Conservation (phyloP, 106 monocot species). For the Acorus gramineus region DNA sequence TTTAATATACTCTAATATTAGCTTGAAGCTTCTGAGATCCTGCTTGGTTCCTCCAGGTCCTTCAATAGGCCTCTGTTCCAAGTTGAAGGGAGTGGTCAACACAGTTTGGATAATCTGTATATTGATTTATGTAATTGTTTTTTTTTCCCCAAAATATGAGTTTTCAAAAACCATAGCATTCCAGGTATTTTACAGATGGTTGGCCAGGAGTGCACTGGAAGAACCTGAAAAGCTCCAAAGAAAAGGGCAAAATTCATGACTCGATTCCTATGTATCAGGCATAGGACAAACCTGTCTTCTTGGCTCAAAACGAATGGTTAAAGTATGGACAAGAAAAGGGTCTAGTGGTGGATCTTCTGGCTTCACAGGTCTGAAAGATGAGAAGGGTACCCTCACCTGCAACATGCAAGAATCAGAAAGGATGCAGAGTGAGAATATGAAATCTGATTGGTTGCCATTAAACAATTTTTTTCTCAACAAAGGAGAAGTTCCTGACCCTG, state of each 20-base stretch:
- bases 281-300: slow-evolving; percentile 56
- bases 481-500: slow-evolving; percentile 48
- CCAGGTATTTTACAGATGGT: too few species aligned
- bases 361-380: slow-evolving; percentile 91
- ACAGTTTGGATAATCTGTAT: background rate
- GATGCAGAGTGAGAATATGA: background rate
- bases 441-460: background rate
- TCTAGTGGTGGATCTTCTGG: slow-evolving; percentile 95
- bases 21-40: slow-evolving; percentile 80
- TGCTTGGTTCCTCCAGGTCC: slow-evolving; percentile 38
- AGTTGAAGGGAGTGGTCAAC: background rate
- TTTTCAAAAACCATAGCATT: too few species aligned
- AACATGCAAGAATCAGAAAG: slow-evolving; percentile 11
- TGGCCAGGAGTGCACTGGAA: too few species aligned
- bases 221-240: too few species aligned
- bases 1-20: slow-evolving; percentile 93
- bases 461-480: background rate
- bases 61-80: slow-evolving; percentile 71
- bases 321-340: slow-evolving; percentile 89
- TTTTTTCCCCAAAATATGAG: background rate
- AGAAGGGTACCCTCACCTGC: slow-evolving; percentile 94
- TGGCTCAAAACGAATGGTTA: slow-evolving; percentile 93
- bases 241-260: too few species aligned
- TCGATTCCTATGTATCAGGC: background rate
- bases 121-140: background rate